A percentile compares a stretch with the other conserved stretches of the same genome.
Conservation (phyloP, 306 rosid species). For the Betula pendula region DNA sequence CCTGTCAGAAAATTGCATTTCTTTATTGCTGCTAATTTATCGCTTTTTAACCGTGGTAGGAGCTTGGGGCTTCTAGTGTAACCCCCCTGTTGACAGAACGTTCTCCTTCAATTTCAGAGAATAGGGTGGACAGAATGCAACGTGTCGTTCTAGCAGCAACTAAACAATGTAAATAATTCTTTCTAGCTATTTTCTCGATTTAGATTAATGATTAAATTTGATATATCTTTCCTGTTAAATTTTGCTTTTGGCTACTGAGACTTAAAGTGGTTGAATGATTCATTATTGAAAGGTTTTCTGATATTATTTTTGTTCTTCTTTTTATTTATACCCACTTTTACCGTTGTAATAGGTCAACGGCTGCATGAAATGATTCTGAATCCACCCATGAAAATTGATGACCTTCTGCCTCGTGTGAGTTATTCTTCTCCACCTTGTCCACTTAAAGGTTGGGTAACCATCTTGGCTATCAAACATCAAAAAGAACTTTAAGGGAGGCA, state of each 20-base stretch:
- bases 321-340: slow-evolving; percentile 9
- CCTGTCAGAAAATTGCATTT: slow-evolving; percentile 18
- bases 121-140: slow-evolving; percentile 71
- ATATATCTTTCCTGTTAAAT: slow-evolving; percentile 5
- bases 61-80: slow-evolving; percentile 86
- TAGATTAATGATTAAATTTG: neutral
- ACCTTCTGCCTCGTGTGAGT: slow-evolving; percentile 67
- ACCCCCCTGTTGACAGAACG: slow-evolving; percentile 91
- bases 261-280: slow-evolving; percentile 6
- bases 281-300: neutral
- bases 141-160: slow-evolving; percentile 89
- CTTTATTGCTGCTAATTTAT: slow-evolving; percentile 11
- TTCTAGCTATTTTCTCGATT: neutral
- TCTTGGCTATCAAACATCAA: slow-evolving; percentile 6
- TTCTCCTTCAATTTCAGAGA: slow-evolving; percentile 73
- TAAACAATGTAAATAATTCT: slow-evolving; percentile 66
- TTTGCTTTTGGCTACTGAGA: slow-evolving; percentile 18
- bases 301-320: slow-evolving; percentile 7
- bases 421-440: slow-evolving; percentile 20
- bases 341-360: slow-evolving; percentile 64
- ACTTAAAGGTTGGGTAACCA: neutral
- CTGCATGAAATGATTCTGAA: slow-evolving; percentile 80
- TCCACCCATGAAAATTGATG: slow-evolving; percentile 53
- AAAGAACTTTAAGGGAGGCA: neutral
- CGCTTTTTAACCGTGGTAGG: slow-evolving; percentile 47